Evolutionary conservation across 2,329 filamentous ascomycete species (phyloP), one percentile per base, ranked within the genome.

Genomic region (Coniochaeta prunicola): DNA sequence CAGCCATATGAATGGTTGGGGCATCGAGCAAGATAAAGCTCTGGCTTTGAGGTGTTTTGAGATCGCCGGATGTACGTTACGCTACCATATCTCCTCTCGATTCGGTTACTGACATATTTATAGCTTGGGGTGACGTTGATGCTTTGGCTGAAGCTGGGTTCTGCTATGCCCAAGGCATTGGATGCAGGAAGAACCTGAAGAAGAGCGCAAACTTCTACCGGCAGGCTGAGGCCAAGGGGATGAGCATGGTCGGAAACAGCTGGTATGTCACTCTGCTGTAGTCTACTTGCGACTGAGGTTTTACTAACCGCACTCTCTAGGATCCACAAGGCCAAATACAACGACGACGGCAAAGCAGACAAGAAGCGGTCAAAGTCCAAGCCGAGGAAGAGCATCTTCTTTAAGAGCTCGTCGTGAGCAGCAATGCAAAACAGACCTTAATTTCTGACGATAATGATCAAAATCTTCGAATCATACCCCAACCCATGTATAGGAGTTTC

Each of bases 1-100:
- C 28, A 96, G 91, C 70, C 93, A 97, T 70, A 92, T 97, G 85
- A 97, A 99, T 67, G 94, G 94, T 5, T 99, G 94, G 94, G 94
- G 94, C 17, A 96, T 96, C 40, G 86, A 93, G 65, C 92, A 96
- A 73, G 94, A 99, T 70, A 96, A 94, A 71, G 76, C 83, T 5
- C 81, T 97, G 60, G 94, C 92, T 0, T 74, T 99, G 67, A 84
- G 92, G 57, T 99, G 94, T 71, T 99, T 97, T 70, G 94, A 99
- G 72, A 96, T 97, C 66, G 94, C 94, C 45, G 93, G 91, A 57
- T 89, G 85, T 87, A 76, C 78, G 85, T 80, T 38, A 9, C 15
- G 3, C 36, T n/a, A n/a, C 17, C 36, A 15, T 38, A 17, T 13
- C 40, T 3, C 21, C 24, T 3, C 3, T 42, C 15, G 3, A 57